Evolutionary conservation across 441 rosid species (phyloP).

Genomic region (Populus hybrid): DNA sequence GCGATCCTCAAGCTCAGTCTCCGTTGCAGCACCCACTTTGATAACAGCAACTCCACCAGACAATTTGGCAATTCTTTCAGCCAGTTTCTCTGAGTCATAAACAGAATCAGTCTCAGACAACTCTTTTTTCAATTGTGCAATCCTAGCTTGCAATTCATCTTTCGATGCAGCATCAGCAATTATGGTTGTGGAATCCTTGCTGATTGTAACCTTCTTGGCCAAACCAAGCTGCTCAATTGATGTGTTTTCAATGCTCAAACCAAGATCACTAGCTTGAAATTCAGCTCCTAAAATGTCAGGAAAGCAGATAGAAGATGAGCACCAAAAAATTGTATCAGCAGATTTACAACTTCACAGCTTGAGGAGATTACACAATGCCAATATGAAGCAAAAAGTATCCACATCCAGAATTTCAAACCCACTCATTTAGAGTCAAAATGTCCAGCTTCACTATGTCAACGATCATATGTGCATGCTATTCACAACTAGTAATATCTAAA

Average conservation of each 20-base stretch:
- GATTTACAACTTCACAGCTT: no score
- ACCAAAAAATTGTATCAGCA: not conserved
- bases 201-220: slow-evolving; percentile 70
- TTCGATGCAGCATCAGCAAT: slow-evolving; percentile 93
- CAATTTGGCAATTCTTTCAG: slow-evolving; percentile 91
- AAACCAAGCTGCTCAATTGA: slow-evolving; percentile 77
- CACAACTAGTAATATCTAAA: not conserved
- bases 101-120: slow-evolving; percentile 81
- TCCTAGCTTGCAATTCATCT: slow-evolving; percentile 79
- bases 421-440: not conserved
- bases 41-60: slow-evolving; percentile 96
- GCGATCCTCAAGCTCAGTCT: slow-evolving; percentile 94
- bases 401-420: not conserved
- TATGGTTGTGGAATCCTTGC: slow-evolving; percentile 73
- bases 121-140: slow-evolving; percentile 79
- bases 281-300: slow-evolving; percentile 64
- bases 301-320: not conserved
- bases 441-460: not conserved
- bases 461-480: not conserved
- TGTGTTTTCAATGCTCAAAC: slow-evolving; percentile 69
- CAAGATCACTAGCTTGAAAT: slow-evolving; percentile 82
- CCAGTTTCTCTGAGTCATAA: slow-evolving; percentile 77
- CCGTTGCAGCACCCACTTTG: slow-evolving; percentile 96
- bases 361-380: not conserved
- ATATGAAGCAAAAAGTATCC: not conserved